phyloP scores from a whole-genome alignment of 768 basidiomycete species.

The Lactarius vividus region DNA sequence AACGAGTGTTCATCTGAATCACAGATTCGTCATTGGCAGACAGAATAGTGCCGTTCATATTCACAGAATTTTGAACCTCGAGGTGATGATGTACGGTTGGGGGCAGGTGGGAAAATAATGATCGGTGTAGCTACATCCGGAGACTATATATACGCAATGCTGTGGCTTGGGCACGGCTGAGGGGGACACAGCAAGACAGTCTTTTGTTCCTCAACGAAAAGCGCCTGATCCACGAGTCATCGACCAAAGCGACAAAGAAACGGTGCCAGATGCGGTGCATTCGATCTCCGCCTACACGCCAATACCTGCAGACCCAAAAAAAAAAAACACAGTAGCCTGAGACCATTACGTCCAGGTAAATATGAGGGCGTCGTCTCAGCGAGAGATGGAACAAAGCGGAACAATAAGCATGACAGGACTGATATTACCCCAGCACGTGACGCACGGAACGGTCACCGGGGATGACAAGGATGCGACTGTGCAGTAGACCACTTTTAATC shows the following conservation, averaged over 20 bases:
- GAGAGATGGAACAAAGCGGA: neutral
- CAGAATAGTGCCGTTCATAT: slow-evolving; percentile 13
- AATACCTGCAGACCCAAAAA: neutral
- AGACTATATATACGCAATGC: slow-evolving; percentile 12
- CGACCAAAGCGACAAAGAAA: slow-evolving; percentile 1
- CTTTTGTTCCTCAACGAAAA: slow-evolving; percentile 14
- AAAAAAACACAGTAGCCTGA: neutral
- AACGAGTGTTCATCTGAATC: neutral
- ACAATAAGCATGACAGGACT: neutral
- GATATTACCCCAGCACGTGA: neutral
- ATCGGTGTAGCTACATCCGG: neutral
- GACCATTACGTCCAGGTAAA: neutral
- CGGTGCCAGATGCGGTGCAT: neutral
- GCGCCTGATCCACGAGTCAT: slow-evolving; percentile 7
- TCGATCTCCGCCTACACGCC: neutral
- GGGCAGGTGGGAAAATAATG: slow-evolving; percentile 1
- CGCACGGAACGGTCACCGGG: neutral
- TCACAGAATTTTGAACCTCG: neutral
- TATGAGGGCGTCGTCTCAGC: neutral
- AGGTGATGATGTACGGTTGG: neutral
- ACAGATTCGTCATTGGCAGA: slow-evolving; percentile 12
- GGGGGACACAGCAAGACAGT: slow-evolving; percentile 3
- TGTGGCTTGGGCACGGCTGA: slow-evolving; percentile 5
- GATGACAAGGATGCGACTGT: neutral
- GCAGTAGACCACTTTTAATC: slow-evolving; percentile 25